A percentile compares a stretch with the other conserved stretches of the same genome.
Conservation (phyloP, 1,284 basidiomycete species). For the Ustilago vetiveriae region DNA sequence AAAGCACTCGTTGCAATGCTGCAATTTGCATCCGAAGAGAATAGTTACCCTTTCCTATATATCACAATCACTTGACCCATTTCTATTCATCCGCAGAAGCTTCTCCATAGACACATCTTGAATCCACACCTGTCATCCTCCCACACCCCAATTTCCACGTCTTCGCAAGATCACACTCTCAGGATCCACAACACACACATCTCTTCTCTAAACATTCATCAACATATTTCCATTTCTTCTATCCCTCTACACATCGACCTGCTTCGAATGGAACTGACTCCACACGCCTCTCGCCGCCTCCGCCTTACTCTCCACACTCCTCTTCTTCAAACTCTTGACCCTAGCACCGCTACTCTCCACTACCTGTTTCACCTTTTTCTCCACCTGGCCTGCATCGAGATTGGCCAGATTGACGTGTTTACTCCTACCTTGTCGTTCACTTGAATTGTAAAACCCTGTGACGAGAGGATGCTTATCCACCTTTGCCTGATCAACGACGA, state of each 20-base stretch:
- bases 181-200: too few species aligned
- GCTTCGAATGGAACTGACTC: slow-evolving; percentile 24
- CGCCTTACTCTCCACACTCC: slow-evolving; percentile 7
- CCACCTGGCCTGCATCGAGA: slow-evolving; percentile 26
- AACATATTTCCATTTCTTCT: too few species aligned
- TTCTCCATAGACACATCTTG: too few species aligned
- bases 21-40: too few species aligned
- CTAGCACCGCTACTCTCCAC: slow-evolving; percentile 20
- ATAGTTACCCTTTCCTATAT: too few species aligned
- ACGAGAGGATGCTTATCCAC: slow-evolving; percentile 20
- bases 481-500: slow-evolving; percentile 20
- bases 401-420: slow-evolving; percentile 39
- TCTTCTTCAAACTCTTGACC: slow-evolving; percentile 33
- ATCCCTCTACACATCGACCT: slow-evolving; percentile 15
- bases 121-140: too few species aligned
- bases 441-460: slow-evolving; percentile 14
- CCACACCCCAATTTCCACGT: too few species aligned
- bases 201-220: too few species aligned
- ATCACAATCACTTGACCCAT: too few species aligned
- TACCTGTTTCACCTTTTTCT: slow-evolving; percentile 14
- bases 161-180: too few species aligned
- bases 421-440: not conserved
- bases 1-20: too few species aligned
- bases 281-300: slow-evolving; percentile 40
- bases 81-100: too few species aligned